Percentiles rank a stretch among this genome's conserved stretches.
Evolutionary conservation across 2,329 filamentous ascomycete species (phyloP).

Genomic region (Dendrostoma leiphaemia): DNA sequence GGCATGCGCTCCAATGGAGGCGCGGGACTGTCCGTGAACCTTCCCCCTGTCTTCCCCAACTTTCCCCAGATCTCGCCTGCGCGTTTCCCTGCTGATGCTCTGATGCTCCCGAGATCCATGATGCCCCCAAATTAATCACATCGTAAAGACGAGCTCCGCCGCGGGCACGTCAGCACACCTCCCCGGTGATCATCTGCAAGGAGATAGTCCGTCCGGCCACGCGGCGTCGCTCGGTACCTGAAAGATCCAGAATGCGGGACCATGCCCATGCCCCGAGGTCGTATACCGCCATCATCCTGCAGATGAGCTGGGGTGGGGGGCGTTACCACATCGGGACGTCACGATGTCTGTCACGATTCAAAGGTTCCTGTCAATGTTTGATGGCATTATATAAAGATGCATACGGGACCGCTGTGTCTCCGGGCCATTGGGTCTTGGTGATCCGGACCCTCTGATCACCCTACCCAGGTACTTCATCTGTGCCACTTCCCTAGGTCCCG

Average conservation of each 20-base stretch:
- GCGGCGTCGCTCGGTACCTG: neutral
- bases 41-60: neutral
- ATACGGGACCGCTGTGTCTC: too few species aligned
- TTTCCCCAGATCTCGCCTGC: neutral
- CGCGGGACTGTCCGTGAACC: neutral
- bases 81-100: neutral
- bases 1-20: conserved; percentile 4
- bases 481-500: too few species aligned
- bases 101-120: too few species aligned
- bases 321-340: too few species aligned
- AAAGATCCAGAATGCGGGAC: conserved; percentile 4
- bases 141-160: too few species aligned
- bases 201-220: neutral
- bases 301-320: too few species aligned
- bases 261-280: neutral
- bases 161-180: too few species aligned
- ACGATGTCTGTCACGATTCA: too few species aligned
- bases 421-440: too few species aligned
- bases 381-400: too few species aligned
- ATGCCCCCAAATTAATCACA: too few species aligned
- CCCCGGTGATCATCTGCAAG: neutral
- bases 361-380: too few species aligned
- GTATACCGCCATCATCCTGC: neutral
- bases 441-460: neutral
- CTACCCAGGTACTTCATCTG: neutral